Evolutionary conservation across 495 filamentous ascomycete genomes (phyloP).

Genomic region (Talaromyces stipitatus): DNA sequence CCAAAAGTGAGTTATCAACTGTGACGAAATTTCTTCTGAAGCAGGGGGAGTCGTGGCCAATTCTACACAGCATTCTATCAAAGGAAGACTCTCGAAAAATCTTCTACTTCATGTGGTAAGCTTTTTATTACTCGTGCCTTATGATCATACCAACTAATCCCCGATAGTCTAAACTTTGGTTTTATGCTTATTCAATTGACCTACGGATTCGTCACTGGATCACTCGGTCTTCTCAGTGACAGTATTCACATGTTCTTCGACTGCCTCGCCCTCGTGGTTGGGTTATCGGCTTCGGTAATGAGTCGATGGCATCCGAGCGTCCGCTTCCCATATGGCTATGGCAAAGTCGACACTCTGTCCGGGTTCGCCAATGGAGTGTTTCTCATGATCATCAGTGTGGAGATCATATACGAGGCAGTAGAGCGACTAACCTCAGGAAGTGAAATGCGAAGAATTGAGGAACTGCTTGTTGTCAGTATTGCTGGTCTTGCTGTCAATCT

Average conservation of each 20-base stretch:
- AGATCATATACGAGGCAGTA: conserved; percentile 92
- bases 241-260: conserved; percentile 99
- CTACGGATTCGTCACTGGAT: conserved; percentile 89
- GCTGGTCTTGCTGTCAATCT: conserved; percentile 85
- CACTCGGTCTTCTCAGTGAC: conserved; percentile 87
- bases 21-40: conserved; percentile 60
- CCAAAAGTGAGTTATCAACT: conserved; percentile 34
- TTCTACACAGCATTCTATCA: conserved; percentile 75
- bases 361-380: conserved; percentile 97
- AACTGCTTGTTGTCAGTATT: conserved; percentile 80
- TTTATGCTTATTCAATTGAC: conserved; percentile 96
- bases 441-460: conserved; percentile 73
- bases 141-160: conserved; percentile 9
- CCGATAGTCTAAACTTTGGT: conserved; percentile 73
- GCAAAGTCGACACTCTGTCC: conserved; percentile 92
- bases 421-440: conserved; percentile 76
- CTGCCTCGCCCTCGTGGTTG: conserved; percentile 85
- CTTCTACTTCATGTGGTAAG: conserved; percentile 91
- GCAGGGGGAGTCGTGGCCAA: conserved; percentile 58
- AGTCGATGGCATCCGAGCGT: conserved; percentile 91
- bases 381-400: conserved; percentile 91
- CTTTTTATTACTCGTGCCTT: conserved; percentile 7
- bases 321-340: conserved; percentile 88
- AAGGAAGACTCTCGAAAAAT: conserved; percentile 94
- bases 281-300: conserved; percentile 90